Base-by-base conservation (phyloP, 306 rosid species). In the Medicago arabica region DNA sequence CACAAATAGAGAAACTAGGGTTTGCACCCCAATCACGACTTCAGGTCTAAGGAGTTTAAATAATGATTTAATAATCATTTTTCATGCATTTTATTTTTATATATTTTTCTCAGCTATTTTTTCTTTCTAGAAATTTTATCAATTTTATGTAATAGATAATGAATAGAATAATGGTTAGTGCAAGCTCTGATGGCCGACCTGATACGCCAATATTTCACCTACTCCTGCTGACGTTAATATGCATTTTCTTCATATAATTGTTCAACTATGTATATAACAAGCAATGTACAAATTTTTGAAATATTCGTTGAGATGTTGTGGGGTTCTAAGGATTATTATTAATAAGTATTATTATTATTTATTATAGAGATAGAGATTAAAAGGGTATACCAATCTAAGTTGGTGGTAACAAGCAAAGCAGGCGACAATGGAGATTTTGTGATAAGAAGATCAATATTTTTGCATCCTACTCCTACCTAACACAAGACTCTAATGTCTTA, bases 181-280 rank as follows among this genome's bases (percentile, higher is more conserved):
- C 86, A 70, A 75, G 72, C 5, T 53, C 43, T 53, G 62, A 83
- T 85, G 86, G 87, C 91, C 86, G 86, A 87, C 91, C 85, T 81
- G 87, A 83, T 85, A 80, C 75, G 77, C 77, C 81, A 78, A 71
- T 60, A 28, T 78, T 86, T 78, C 75, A 88, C 89, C 92, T 85
- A 83, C 87, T 79, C 78, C 75, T 60, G 71, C 83, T 76, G 80
- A 78, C 81, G 81, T 74, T 73, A 18, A 67, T 71, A 50, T 49
- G 50, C 72, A 61, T 80, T 63, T 78, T 61, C 71, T 55, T 74
- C 74, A 55, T 58, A 75, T 73, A 53, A 16, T 72, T 72, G 69
- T 71, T 71, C 57, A 81, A 58, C 71, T 66, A 67, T 28, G 10
- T 25, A 58, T 17, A 34, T 18, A 36, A 6, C 6, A 3, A 31